A percentile compares a stretch with the other conserved stretches of the same genome.
Conservation (phyloP, 1,284 basidiomycete species). For the Albatrellus sp. region DNA sequence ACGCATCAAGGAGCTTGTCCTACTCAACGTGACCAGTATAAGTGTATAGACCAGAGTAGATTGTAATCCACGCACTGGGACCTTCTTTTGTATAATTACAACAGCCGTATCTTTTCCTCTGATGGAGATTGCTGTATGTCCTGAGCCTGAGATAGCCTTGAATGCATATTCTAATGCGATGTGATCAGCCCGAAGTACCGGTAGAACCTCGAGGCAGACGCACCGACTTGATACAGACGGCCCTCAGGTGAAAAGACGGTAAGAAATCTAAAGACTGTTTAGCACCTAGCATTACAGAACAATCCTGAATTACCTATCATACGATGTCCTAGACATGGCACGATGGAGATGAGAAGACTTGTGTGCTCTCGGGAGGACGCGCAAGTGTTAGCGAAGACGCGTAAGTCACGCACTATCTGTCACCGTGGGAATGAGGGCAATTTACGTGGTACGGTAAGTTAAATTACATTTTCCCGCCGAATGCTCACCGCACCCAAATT, state of each 20-base stretch:
- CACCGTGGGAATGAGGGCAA: background rate
- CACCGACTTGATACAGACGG: conserved; percentile 93
- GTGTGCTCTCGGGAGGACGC: conserved; percentile 1
- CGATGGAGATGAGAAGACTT: conserved; percentile 3
- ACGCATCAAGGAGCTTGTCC: conserved; percentile 97
- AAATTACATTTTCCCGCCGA: too few relatives aligned
- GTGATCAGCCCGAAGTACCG: conserved; percentile 1
- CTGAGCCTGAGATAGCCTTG: conserved; percentile 96
- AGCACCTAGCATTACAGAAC: background rate
- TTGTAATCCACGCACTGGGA: conserved; percentile 58
- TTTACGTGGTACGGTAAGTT: too few relatives aligned
- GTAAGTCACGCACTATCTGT: background rate
- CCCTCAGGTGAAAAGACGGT: conserved; percentile 94
- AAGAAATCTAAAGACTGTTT: conserved; percentile 45
- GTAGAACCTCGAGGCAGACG: conserved; percentile 20
- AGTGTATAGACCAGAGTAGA: background rate
- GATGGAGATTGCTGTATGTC: conserved; percentile 88
- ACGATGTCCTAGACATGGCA: conserved; percentile 73
- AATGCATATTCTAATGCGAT: conserved; percentile 83
- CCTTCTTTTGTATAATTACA: conserved; percentile 96
- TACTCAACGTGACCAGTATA: conserved; percentile 18
- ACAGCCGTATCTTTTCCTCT: conserved; percentile 92
- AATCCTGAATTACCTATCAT: conserved; percentile 43
- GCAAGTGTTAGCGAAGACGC: conserved; percentile 1
- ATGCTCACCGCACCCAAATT: background rate